Base-by-base conservation (phyloP, 2,329 filamentous ascomycete species). In the Neonectria ditissima region DNA sequence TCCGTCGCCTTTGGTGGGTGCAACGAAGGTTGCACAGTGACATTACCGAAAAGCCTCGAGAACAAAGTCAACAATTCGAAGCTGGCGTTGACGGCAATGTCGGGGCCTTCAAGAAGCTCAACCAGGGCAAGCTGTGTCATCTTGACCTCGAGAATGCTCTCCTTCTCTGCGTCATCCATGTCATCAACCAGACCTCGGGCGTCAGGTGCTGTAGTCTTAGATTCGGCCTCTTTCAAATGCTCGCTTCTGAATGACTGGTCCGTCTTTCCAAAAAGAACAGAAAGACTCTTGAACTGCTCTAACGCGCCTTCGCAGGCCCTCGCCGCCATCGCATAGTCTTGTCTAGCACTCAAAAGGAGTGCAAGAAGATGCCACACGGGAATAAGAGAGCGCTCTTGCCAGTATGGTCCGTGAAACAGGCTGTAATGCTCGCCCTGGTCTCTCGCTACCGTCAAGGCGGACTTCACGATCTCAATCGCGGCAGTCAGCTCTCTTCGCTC, bases 281-380 rank as follows among this genome's bases (percentile, higher is more conserved):
- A 78, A 0, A 89, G 86, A 65, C 93, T 89, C 56, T 90, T 89
- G 73, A 97, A 97, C 74, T 97, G 93, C 69, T 97, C 94, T 74
- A 98, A 92, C 4, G 94, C 94, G 26, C 93, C 94, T 75, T 97
- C 93, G 70, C 94, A 98, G 32, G 94, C 91, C 73, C 91, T 90
- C 28, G 88, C 86, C 2, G 96, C 94, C 77, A 92, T 91, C 53
- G 88, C 82, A 72, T 92, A 97, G 66, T 97, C 94, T 69, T 97
- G 92, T 67, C 92, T 89, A 1, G 94, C 93, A 69, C 93, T 97
- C 30, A 98, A 81, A 22, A 98, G 83, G 24, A 99, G 84, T 0
- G 93, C 91, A 50, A 99, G 84, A 16, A 99, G 84, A 81, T 99
- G 96, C 94, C 96, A 97, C 24, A 97, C 80, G 2, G 94, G 91